Evolutionary conservation across 1,284 basidiomycete species (phyloP).

Genomic region (Stygiomarasmius scandens): DNA sequence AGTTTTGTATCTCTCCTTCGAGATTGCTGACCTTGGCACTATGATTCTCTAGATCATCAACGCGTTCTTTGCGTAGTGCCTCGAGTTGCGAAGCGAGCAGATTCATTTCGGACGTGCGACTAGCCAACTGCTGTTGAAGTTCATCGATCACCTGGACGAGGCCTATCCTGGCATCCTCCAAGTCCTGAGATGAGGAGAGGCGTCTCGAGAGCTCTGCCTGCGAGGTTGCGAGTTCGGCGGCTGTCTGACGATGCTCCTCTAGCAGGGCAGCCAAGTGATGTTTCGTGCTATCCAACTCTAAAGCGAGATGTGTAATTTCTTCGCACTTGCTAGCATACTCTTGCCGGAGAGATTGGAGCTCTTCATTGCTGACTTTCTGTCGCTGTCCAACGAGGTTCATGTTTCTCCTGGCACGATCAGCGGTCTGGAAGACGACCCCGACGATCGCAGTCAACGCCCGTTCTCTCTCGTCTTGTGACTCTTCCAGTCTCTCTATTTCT

Average conservation of each 20-base stretch:
- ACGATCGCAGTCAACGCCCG: constrained; percentile 35
- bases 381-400: constrained; percentile 19
- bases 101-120: constrained; percentile 15
- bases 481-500: constrained; percentile 45
- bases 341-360: constrained; percentile 3
- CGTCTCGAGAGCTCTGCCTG: constrained; percentile 18
- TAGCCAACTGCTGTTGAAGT: constrained; percentile 17
- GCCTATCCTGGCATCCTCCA: constrained; percentile 6
- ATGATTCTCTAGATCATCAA: constrained; percentile 1
- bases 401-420: constrained; percentile 26
- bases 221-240: constrained; percentile 35
- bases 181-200: constrained; percentile 11
- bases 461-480: constrained; percentile 33
- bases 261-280: constrained; percentile 10
- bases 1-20: constrained; percentile 26
- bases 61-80: constrained; percentile 19
- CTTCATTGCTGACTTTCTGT: constrained; percentile 17
- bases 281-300: constrained; percentile 4
- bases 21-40: constrained; percentile 33
- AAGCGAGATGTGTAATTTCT: neutral
- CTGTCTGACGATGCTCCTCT: constrained; percentile 26
- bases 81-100: constrained; percentile 15
- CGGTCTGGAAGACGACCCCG: constrained; percentile 37
- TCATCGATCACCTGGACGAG: constrained; percentile 8
- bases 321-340: constrained; percentile 3